A percentile compares a stretch with the other conserved stretches of the same genome.
These are phyloP conservation scores for Rostrohypoxylon terebratum DNA, from an alignment of 495 filamentous ascomycete species.

Conservation along the genomic window DNA sequence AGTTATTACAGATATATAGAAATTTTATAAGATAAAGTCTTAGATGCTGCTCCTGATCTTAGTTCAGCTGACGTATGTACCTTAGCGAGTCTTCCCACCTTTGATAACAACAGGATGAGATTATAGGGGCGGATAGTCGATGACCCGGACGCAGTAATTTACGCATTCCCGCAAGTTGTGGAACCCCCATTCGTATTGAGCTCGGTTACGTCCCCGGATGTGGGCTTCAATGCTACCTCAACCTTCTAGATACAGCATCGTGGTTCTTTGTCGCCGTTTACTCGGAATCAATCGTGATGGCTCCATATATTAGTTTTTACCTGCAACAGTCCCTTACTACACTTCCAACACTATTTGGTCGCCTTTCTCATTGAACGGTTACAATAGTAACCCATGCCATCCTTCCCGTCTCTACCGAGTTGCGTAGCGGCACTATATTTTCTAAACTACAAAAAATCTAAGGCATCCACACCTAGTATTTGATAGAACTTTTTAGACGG, in stretches of 20 bases:
- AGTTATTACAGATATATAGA: neutral
- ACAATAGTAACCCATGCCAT: neutral
- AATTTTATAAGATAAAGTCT: too few relatives aligned
- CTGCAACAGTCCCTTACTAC: neutral
- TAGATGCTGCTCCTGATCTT: neutral
- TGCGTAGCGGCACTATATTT: neutral
- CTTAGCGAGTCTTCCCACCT: neutral
- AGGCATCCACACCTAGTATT: neutral
- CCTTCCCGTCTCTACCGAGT: neutral
- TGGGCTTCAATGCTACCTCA: neutral
- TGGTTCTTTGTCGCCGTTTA: constrained; percentile 1
- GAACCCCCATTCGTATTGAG: neutral
- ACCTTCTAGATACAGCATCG: neutral
- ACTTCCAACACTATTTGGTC: neutral
- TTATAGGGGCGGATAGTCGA: neutral
- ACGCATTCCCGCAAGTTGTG: neutral
- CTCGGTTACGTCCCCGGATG: constrained; percentile 6
- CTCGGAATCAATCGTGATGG: neutral
- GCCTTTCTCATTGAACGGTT: neutral
- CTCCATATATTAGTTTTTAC: neutral
- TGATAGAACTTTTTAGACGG: neutral
- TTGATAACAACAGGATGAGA: neutral
- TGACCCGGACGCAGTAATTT: neutral
- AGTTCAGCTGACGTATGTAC: constrained; percentile 11
- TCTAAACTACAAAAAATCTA: neutral